A percentile compares a stretch with the other conserved stretches of the same genome.
Conservation (phyloP, 108 stramenopile species). For the Poteriospumella lacustris region DNA sequence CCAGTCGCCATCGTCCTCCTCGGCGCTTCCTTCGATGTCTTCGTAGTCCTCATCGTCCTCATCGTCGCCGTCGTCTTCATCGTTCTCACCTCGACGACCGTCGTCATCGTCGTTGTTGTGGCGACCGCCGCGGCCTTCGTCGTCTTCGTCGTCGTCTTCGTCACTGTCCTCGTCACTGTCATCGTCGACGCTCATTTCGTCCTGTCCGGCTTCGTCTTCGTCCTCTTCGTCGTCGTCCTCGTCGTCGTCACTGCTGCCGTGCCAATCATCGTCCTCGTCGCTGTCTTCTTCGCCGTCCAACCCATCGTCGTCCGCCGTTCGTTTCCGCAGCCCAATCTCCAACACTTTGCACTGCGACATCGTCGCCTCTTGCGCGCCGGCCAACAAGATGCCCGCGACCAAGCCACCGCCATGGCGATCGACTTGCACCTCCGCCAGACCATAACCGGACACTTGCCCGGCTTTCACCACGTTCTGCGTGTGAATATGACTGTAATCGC, state of each 20-base stretch:
- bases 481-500: not conserved
- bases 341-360: not conserved
- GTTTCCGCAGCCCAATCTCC: not conserved
- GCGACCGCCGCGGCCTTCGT: constrained; percentile 4
- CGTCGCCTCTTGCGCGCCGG: not conserved
- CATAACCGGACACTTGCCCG: not conserved
- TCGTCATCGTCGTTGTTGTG: constrained; percentile 25
- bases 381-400: not conserved
- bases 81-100: not conserved
- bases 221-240: constrained; percentile 26
- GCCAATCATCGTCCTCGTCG: constrained; percentile 7
- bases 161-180: constrained; percentile 17
- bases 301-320: not conserved
- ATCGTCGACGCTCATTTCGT: constrained; percentile 2
- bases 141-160: constrained; percentile 4
- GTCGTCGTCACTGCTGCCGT: constrained; percentile 19
- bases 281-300: constrained; percentile 1
- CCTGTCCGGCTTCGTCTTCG: constrained; percentile 4
- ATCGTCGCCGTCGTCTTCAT: constrained; percentile 22
- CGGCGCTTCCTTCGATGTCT: not conserved
- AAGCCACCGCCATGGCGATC: constrained; percentile 20
- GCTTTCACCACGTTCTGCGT: not conserved
- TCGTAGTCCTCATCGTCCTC: constrained; percentile 26
- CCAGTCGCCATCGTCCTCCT: constrained; percentile 22
- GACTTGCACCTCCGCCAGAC: not conserved